phyloP scores from a whole-genome alignment of 768 basidiomycete genomes.

The Austroboletus festivus region DNA sequence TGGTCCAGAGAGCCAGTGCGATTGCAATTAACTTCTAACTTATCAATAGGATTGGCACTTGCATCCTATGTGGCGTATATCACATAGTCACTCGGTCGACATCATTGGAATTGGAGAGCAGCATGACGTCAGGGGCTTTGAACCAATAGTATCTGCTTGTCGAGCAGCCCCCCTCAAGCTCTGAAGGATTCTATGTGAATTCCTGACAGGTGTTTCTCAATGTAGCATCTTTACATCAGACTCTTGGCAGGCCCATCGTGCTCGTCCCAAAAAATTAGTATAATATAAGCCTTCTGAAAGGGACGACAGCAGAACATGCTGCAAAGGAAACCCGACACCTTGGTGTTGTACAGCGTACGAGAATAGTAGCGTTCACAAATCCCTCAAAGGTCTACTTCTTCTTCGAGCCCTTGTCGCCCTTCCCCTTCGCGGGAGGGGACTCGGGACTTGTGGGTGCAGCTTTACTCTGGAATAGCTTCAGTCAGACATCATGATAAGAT shows the following conservation, averaged over 20 bases:
- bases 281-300: neutral
- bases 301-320: neutral
- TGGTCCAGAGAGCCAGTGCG: no score
- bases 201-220: neutral
- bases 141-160: no score
- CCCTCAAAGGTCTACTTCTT: slow-evolving; percentile 24
- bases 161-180: no score
- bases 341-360: slow-evolving; percentile 2
- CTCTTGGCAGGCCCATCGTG: neutral
- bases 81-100: no score
- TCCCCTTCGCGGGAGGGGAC: slow-evolving; percentile 27
- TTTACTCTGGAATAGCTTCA: slow-evolving; percentile 18
- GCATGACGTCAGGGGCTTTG: no score
- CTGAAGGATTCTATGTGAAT: neutral
- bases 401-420: slow-evolving; percentile 27
- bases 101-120: no score
- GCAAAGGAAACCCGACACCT: slow-evolving; percentile 1
- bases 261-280: neutral
- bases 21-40: no score
- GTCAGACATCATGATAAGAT: neutral
- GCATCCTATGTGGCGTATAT: no score
- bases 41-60: no score
- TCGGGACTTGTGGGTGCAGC: slow-evolving; percentile 17
- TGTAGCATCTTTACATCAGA: slow-evolving; percentile 6
- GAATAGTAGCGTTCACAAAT: neutral